Base-by-base conservation (phyloP, 192 early-diverging fungal species). In the Gaertneriomyces semiglobifer region DNA sequence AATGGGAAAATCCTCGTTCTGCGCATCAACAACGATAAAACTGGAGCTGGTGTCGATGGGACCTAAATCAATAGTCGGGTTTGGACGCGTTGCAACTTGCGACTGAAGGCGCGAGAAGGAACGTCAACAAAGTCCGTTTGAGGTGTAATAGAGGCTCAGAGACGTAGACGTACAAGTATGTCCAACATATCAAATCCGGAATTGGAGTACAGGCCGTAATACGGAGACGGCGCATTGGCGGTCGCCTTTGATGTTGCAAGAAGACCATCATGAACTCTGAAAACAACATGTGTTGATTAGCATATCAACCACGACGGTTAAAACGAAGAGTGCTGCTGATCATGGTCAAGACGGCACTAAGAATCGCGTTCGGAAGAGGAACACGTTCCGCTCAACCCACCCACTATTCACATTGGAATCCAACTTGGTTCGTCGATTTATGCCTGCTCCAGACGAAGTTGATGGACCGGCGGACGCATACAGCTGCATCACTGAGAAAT, bases 1-100 rank as follows among this genome's bases (percentile, higher is more conserved):
- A 9, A 88, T 77, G 0, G 85, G 86, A 5, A 70, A 73, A 59
- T 87, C 85, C 19, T 74, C 66, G 50, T 79, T 58, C 14, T 68
- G 58, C 11, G 85, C 83, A 52, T 88, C 88, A 4, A 77, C 73
- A 14, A 85, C 78, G 16, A 84, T 63, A 56, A 88, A 87, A 43
- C 79, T 75, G 55, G 81, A 87, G 53, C 67, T 69, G 79, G 84
- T 77, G 58, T 88, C 86, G 52, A 88, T 76, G 38, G 86, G 86
- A 3, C 86, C 86, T 10, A 87, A 65, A 46, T 71, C 45, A 45
- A 89, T 76, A 53, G 77, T 79, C 11, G 82, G 85, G 58, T 83
- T 84, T 8, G 83, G 80, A 14, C 88, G 74, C 41, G 63, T 58
- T 47, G 68, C 74, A 5, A 81, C 76, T 12, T 58, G 46, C 6